These are phyloP conservation scores for Tetrahymena borealis DNA, from an alignment of 73 alveolate species.

Conservation along the genomic window DNA sequence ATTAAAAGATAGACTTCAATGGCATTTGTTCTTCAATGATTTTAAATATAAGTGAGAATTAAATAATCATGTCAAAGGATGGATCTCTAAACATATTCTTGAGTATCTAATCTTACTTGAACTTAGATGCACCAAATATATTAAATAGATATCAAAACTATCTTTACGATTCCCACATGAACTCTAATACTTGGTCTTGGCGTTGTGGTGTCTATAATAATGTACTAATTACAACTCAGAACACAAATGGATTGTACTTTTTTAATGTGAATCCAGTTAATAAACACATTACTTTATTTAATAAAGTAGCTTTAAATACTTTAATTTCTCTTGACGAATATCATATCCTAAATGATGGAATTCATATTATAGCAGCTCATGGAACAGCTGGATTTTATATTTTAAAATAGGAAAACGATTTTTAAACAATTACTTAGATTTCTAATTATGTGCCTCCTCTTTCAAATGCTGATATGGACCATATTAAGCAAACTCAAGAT, in stretches of 20 bases:
- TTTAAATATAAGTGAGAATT: background rate
- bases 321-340: too few relatives aligned
- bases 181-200: background rate
- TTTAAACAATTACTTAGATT: too few relatives aligned
- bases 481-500: background rate
- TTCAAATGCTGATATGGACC: background rate
- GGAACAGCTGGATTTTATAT: too few relatives aligned
- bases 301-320: too few relatives aligned
- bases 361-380: too few relatives aligned
- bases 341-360: too few relatives aligned
- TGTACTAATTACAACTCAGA: too few relatives aligned
- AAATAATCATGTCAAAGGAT: background rate
- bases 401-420: background rate
- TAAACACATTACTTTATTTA: too few relatives aligned
- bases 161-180: background rate
- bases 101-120: background rate
- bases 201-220: background rate
- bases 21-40: background rate
- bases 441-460: background rate
- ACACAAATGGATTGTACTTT: too few relatives aligned
- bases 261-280: too few relatives aligned
- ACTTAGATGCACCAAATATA: background rate
- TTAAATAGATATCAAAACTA: too few relatives aligned
- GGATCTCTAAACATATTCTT: background rate
- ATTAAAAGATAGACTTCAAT: too few relatives aligned